Evolutionary conservation across 768 basidiomycete genomes (phyloP).

Genomic region (Xerocomellus chrysenteron): DNA sequence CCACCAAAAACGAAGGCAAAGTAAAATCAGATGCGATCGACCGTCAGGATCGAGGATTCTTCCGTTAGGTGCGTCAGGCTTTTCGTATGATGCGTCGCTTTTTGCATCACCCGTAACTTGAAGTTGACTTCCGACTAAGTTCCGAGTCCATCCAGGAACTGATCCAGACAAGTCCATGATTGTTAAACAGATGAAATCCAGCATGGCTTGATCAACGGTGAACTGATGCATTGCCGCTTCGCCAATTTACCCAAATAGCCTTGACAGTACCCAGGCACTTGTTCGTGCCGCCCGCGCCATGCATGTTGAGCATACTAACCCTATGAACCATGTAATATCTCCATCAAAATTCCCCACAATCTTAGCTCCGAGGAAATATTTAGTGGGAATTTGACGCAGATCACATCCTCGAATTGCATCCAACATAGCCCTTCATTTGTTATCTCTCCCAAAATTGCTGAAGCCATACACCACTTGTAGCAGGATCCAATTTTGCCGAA

Average conservation of each 20-base stretch:
- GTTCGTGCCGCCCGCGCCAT: background rate
- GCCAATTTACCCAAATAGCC: background rate
- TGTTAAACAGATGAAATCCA: conserved; percentile 3
- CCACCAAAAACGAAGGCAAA: background rate
- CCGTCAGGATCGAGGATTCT: conserved; percentile 1
- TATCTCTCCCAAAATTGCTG: background rate
- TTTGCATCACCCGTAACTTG: background rate
- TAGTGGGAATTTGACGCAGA: background rate
- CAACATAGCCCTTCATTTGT: background rate
- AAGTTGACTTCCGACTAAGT: background rate
- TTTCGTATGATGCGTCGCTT: background rate
- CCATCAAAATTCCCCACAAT: background rate
- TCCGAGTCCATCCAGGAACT: background rate
- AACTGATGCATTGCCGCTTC: background rate
- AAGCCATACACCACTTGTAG: conserved; percentile 1
- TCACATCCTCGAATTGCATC: background rate
- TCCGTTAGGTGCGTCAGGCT: background rate
- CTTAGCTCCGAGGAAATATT: too few species aligned
- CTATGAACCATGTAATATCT: background rate
- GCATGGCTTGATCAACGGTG: background rate
- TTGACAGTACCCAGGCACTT: background rate
- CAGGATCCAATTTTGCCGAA: conserved; percentile 1
- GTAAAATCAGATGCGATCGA: conserved; percentile 5
- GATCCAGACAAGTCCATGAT: background rate
- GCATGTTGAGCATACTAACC: background rate